Percentiles rank a stretch among this genome's conserved stretches.
These are phyloP conservation scores for Ophiostoma himal-ulmi DNA, from an alignment of 2,329 filamentous ascomycete genomes.

Conservation along the genomic window DNA sequence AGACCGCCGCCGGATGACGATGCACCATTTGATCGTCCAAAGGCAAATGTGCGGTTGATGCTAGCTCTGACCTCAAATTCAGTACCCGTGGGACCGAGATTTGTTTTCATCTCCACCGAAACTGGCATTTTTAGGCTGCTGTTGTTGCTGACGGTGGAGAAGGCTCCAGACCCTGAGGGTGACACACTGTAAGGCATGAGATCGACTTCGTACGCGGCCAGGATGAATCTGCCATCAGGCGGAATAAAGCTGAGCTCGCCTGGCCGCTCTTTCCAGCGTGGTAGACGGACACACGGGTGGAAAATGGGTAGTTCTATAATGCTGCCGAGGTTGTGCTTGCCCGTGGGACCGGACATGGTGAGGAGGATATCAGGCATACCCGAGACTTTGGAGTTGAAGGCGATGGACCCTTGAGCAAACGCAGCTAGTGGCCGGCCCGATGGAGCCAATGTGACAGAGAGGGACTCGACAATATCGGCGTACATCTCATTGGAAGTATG, in stretches of 20 bases:
- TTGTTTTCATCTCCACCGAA: conserved; percentile 72
- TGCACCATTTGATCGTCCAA: conserved; percentile 17
- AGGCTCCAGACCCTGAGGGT: neutral
- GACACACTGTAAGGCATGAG: conserved; percentile 53
- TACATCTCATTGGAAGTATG: conserved; percentile 98
- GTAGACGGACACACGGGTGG: conserved; percentile 87
- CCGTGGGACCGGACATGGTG: conserved; percentile 70
- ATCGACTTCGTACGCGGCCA: conserved; percentile 92
- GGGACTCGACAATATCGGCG: conserved; percentile 87
- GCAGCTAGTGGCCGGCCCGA: conserved; percentile 83
- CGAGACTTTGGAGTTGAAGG: conserved; percentile 91
- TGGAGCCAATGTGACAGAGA: conserved; percentile 81
- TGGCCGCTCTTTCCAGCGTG: conserved; percentile 81
- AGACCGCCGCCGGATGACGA: conserved; percentile 3
- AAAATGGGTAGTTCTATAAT: conserved; percentile 88
- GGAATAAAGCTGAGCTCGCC: conserved; percentile 95
- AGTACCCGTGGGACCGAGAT: conserved; percentile 64
- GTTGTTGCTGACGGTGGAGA: conserved; percentile 35
- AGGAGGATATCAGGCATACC: conserved; percentile 87
- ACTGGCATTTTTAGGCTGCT: conserved; percentile 71
- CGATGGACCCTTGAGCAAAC: conserved; percentile 84
- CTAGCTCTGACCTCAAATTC: conserved; percentile 85
- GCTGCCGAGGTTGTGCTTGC: conserved; percentile 66
- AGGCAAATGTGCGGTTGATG: conserved; percentile 59
- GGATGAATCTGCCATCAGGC: conserved; percentile 86